A percentile compares a stretch with the other conserved stretches of the same genome.
Conservation (phyloP, 2,329 filamentous ascomycete species). For the Fusarium sp. region DNA sequence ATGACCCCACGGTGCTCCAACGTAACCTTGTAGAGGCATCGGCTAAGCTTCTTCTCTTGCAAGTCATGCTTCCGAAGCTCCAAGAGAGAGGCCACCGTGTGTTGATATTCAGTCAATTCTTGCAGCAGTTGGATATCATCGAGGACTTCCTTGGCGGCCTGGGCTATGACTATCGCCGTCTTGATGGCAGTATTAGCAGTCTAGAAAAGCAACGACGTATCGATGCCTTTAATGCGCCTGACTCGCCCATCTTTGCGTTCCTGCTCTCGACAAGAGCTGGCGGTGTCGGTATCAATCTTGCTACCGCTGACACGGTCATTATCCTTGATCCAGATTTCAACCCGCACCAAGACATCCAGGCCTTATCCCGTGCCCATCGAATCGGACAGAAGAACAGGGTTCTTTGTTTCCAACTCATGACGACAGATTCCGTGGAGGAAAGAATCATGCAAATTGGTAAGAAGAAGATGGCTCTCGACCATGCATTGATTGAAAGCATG, state of each 20-base stretch:
- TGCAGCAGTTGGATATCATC: slow-evolving; percentile 85
- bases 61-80: slow-evolving; percentile 87
- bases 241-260: slow-evolving; percentile 87
- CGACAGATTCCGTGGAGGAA: slow-evolving; percentile 87
- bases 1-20: slow-evolving; percentile 69
- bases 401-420: slow-evolving; percentile 93
- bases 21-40: slow-evolving; percentile 91
- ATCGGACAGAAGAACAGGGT: slow-evolving; percentile 98
- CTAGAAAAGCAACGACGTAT: slow-evolving; percentile 94
- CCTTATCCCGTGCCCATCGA: slow-evolving; percentile 90
- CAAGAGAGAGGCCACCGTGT: slow-evolving; percentile 87
- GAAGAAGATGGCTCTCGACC: slow-evolving; percentile 95
- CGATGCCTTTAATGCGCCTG: slow-evolving; percentile 88
- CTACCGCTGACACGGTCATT: slow-evolving; percentile 96
- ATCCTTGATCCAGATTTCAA: slow-evolving; percentile 98
- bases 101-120: slow-evolving; percentile 94
- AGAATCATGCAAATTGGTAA: slow-evolving; percentile 96
- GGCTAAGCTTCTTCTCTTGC: slow-evolving; percentile 84
- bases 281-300: slow-evolving; percentile 96
- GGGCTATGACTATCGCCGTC: slow-evolving; percentile 75
- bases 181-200: slow-evolving; percentile 84
- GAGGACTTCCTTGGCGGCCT: slow-evolving; percentile 90
- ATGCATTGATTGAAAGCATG: slow-evolving; percentile 93
- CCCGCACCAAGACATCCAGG: slow-evolving; percentile 96
- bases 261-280: slow-evolving; percentile 92